These are phyloP conservation scores for Neurospora sp. DNA, from an alignment of 495 filamentous ascomycete species.

Conservation along the genomic window DNA sequence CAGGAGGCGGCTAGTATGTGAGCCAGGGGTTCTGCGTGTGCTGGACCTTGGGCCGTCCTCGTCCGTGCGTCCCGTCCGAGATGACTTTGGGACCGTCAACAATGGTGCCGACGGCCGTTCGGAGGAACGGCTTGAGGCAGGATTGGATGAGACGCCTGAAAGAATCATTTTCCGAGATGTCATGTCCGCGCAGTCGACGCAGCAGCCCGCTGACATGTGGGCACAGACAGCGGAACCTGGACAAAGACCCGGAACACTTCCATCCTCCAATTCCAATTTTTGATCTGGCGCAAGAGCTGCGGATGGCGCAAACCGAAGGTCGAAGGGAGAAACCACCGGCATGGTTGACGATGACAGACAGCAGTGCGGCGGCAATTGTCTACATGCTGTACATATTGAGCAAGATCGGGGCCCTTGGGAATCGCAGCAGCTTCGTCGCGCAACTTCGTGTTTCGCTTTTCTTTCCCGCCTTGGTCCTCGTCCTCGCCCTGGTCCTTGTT, in stretches of 20 bases:
- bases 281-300: not conserved
- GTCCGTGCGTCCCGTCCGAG: not conserved
- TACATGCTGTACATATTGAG: conserved; percentile 16
- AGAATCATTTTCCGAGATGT: not conserved
- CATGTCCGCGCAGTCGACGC: not conserved
- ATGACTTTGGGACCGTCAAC: not conserved
- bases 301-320: not conserved
- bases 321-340: conserved; percentile 4
- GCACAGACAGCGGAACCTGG: not conserved
- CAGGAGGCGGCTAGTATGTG: not conserved
- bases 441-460: not conserved
- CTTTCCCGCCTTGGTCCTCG: not conserved
- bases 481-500: not conserved
- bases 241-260: not conserved
- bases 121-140: not conserved
- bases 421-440: not conserved
- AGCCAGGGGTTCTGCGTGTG: not conserved
- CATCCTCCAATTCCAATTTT: not conserved
- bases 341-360: conserved; percentile 6
- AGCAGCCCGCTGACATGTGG: not conserved
- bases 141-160: not conserved
- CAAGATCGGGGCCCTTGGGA: not conserved
- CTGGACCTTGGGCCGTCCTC: not conserved
- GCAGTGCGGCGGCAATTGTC: not conserved
- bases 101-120: not conserved